A percentile compares a stretch with the other conserved stretches of the same genome.
Evolutionary conservation across 2,329 filamentous ascomycete genomes (phyloP).

Genomic region (Penicillium polonicum): DNA sequence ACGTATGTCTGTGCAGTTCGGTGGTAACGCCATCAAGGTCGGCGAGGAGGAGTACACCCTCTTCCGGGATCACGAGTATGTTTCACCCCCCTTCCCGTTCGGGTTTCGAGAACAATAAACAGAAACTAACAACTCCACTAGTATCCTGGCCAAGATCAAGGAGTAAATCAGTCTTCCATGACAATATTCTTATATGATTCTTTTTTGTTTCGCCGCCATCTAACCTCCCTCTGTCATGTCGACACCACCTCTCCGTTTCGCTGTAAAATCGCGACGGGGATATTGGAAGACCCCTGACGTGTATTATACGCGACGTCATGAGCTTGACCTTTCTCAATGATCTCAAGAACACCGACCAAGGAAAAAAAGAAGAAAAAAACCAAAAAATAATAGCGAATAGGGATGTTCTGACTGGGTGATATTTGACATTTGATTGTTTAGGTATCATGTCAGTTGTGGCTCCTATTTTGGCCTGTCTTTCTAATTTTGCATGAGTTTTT

Average conservation of each 20-base stretch:
- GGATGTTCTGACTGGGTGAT: constrained; percentile 3
- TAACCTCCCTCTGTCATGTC: constrained; percentile 12
- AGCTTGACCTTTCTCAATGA: constrained; percentile 27
- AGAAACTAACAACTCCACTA: constrained; percentile 39
- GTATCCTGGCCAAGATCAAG: constrained; percentile 98
- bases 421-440: constrained; percentile 3
- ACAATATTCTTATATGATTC: constrained; percentile 11
- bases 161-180: constrained; percentile 61
- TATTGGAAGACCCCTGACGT: constrained; percentile 19
- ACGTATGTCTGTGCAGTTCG: constrained; percentile 60
- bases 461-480: constrained; percentile 7
- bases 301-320: constrained; percentile 39
- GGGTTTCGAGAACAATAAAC: background rate
- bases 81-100: constrained; percentile 28
- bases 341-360: constrained; percentile 22
- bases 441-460: background rate
- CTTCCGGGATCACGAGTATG: constrained; percentile 97
- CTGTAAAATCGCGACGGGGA: constrained; percentile 18
- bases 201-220: constrained; percentile 20
- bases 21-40: constrained; percentile 93
- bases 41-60: constrained; percentile 95
- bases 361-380: constrained; percentile 15
- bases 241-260: constrained; percentile 4
- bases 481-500: constrained; percentile 28
- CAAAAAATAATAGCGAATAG: constrained; percentile 10